Evolutionary conservation across 345 rosid species (phyloP), one percentile per base, ranked within the genome.

Genomic region (Bruguiera parviflora): DNA sequence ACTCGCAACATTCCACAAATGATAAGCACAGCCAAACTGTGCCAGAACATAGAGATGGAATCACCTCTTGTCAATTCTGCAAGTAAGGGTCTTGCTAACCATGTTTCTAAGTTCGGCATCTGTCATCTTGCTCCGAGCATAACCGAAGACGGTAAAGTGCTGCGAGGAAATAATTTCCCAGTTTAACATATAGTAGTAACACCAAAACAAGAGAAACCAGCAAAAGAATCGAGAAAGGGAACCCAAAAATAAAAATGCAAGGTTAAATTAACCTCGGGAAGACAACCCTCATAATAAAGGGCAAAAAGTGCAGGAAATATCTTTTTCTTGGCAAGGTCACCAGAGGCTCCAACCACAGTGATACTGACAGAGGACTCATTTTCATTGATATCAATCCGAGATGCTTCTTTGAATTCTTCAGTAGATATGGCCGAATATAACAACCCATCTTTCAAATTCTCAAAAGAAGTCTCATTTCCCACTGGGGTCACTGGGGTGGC

Each of bases 301-400:
- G 99, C 99, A 63, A 95, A 94, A 61, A 95, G 99, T 32, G 99
- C 97, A 35, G 99, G 99, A 77, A 92, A 95, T 63, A 95, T 95
- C 91, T 95, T 95, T 78, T 95, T 95, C 88, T 95, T 95, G 43
- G 99, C 99, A 77, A 95, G 99, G 84, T 95, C 99, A 77, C 99
- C 99, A 63, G 99, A 95, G 49, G 99, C 99, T 73, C 99, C 99
- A 68, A 95, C 96, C 22, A 95, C 90, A 0, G 96, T 87, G 51
- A 95, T 95, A 73, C 96, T 90, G 75, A 95, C 97, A 49, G 96
- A 78, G 33, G 96, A 83, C 81, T 82, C 89, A 53, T 71, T 81
- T 58, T 71, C 71, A 74, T 72, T 79, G 47, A 31, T n/a, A 78
- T 84, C 85, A 72, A 82, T 84, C 53, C 60, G 76, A 61, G 67